phyloP scores from a whole-genome alignment of 306 rosid species.

The Prunus campanulata region DNA sequence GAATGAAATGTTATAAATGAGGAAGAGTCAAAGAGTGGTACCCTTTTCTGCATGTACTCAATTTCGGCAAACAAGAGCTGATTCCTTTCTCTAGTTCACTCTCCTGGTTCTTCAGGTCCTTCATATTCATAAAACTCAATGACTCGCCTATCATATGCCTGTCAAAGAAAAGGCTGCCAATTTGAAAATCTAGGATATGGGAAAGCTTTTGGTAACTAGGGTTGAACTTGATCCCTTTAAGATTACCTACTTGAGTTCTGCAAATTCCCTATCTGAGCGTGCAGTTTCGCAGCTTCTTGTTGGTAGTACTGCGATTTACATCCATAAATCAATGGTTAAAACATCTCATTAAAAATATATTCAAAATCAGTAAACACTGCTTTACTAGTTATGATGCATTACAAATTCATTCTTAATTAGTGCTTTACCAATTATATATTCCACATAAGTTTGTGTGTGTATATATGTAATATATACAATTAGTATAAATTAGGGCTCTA shows the following conservation, averaged over 20 bases:
- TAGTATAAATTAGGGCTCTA: no score
- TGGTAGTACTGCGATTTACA: slow-evolving; percentile 63
- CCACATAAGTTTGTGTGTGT: no score
- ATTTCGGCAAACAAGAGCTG: slow-evolving; percentile 75
- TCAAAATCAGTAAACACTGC: not conserved
- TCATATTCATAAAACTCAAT: slow-evolving; percentile 39
- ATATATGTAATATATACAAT: no score
- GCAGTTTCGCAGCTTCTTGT: slow-evolving; percentile 78
- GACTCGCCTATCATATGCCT: slow-evolving; percentile 80
- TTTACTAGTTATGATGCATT: not conserved
- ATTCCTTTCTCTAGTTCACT: slow-evolving; percentile 68
- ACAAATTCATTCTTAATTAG: no score
- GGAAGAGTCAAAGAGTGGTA: slow-evolving; percentile 14
- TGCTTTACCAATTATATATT: no score
- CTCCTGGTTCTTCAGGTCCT: slow-evolving; percentile 67
- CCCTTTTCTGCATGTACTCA: slow-evolving; percentile 89
- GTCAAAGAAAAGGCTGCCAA: not conserved
- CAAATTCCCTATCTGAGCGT: slow-evolving; percentile 48
- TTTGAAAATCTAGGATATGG: not conserved
- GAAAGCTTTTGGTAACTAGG: not conserved
- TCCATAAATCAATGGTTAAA: not conserved
- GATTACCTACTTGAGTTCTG: slow-evolving; percentile 78
- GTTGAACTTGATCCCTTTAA: not conserved
- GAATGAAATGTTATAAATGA: not conserved
- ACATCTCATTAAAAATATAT: not conserved